A percentile compares a stretch with the other conserved stretches of the same genome.
phyloP scores from a whole-genome alignment of 2,329 filamentous ascomycete genomes.

The Fusarium sp. region DNA sequence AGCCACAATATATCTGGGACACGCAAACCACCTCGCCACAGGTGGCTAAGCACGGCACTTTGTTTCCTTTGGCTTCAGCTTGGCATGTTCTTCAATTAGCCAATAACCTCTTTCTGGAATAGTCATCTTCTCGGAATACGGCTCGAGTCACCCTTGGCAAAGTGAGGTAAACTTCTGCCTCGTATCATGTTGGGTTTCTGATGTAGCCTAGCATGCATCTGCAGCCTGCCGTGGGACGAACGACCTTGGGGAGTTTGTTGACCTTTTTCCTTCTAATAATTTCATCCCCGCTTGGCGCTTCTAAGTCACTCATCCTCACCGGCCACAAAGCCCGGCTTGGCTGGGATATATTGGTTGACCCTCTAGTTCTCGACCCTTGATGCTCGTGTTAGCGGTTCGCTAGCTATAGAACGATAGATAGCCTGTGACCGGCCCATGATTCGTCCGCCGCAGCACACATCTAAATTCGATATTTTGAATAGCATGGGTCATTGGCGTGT shows the following conservation, averaged over 20 bases:
- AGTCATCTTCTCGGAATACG: conserved; percentile 31
- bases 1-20: conserved; percentile 29
- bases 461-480: conserved; percentile 7
- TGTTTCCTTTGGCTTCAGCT: conserved; percentile 16
- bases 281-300: conserved; percentile 22
- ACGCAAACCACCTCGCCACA: conserved; percentile 50
- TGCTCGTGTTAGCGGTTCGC: conserved; percentile 19
- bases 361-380: conserved; percentile 11
- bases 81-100: conserved; percentile 14
- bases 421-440: conserved; percentile 22
- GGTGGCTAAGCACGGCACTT: conserved; percentile 44
- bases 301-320: conserved; percentile 2
- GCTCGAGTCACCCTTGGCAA: conserved; percentile 36
- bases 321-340: conserved; percentile 29
- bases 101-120: conserved; percentile 15
- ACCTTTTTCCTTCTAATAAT: conserved; percentile 6
- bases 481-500: neutral
- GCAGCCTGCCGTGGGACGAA: conserved; percentile 2
- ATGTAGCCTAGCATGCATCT: conserved; percentile 15
- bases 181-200: conserved; percentile 3
- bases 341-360: conserved; percentile 9
- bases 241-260: conserved; percentile 5
- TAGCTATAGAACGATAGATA: conserved; percentile 19
- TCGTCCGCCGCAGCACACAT: conserved; percentile 20
- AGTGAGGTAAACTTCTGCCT: conserved; percentile 13